Conservation (phyloP, 768 basidiomycete species). For the Vararia minispora region DNA sequence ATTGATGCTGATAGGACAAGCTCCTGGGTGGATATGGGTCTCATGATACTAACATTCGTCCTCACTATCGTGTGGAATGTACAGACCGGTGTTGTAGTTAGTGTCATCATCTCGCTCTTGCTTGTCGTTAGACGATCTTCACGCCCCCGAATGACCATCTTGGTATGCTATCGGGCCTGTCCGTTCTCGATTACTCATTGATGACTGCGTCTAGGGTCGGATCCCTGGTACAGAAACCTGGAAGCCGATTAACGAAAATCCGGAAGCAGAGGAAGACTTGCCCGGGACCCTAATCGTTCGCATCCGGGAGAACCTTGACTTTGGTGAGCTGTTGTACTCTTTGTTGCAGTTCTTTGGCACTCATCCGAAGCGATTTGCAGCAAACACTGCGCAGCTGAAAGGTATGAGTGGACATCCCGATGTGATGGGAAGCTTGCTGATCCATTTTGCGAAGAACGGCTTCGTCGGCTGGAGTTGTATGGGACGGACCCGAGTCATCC, state of each 20-base stretch:
- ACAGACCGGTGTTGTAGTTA: conserved; percentile 87
- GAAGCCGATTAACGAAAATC: conserved; percentile 84
- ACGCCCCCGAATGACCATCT: conserved; percentile 79
- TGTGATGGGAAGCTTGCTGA: not conserved
- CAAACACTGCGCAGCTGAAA: conserved; percentile 93
- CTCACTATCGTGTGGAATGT: conserved; percentile 85
- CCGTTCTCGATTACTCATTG: not conserved
- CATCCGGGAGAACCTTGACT: conserved; percentile 84
- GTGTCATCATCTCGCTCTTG: conserved; percentile 77
- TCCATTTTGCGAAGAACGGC: conserved; percentile 39
- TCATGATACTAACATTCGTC: conserved; percentile 83
- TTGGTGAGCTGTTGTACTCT: conserved; percentile 41
- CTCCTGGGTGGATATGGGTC: conserved; percentile 85
- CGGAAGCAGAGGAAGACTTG: conserved; percentile 70
- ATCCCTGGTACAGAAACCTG: conserved; percentile 83
- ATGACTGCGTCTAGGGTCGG: conserved; percentile 64
- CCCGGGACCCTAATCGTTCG: conserved; percentile 80
- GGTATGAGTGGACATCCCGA: conserved; percentile 28
- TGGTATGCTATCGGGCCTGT: conserved; percentile 35
- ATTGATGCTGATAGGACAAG: conserved; percentile 41
- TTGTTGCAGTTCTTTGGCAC: not conserved
- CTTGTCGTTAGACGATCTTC: conserved; percentile 88
- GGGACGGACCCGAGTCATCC: conserved; percentile 75
- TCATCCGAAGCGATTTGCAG: conserved; percentile 26
- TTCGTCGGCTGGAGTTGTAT: conserved; percentile 82